Evolutionary conservation across 768 basidiomycete genomes (phyloP).

Genomic region (Tricholoma terreum): DNA sequence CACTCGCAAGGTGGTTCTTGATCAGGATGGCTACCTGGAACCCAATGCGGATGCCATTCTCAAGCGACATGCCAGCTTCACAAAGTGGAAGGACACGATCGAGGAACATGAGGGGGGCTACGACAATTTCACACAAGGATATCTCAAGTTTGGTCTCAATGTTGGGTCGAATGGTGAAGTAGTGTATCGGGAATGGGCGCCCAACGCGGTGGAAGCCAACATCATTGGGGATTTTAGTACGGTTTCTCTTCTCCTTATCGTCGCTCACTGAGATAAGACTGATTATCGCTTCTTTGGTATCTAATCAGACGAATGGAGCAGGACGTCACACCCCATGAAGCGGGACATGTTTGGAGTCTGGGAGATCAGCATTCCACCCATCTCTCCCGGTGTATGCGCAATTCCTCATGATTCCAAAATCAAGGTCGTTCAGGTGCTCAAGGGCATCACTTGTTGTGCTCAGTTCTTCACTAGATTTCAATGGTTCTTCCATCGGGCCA

Average conservation of each 20-base stretch:
- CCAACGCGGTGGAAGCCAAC: slow-evolving; percentile 76
- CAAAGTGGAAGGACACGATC: slow-evolving; percentile 75
- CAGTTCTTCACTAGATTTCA: slow-evolving; percentile 64
- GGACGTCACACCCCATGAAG: slow-evolving; percentile 81
- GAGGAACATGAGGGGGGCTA: slow-evolving; percentile 81
- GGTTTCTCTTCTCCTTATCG: slow-evolving; percentile 31
- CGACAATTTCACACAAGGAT: slow-evolving; percentile 77
- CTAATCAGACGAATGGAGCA: slow-evolving; percentile 78
- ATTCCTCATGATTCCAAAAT: slow-evolving; percentile 95
- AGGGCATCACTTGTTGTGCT: slow-evolving; percentile 1
- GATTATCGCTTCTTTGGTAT: background rate
- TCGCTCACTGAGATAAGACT: background rate
- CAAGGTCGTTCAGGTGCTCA: slow-evolving; percentile 55
- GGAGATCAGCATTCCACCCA: slow-evolving; percentile 76
- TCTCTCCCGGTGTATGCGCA: slow-evolving; percentile 63
- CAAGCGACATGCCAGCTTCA: slow-evolving; percentile 64
- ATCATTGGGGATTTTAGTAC: slow-evolving; percentile 96
- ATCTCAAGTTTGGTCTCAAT: slow-evolving; percentile 76
- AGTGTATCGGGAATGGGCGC: slow-evolving; percentile 94
- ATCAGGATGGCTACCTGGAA: slow-evolving; percentile 71
- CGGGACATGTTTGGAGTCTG: slow-evolving; percentile 86
- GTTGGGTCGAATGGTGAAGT: slow-evolving; percentile 65
- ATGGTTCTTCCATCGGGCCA: slow-evolving; percentile 78
- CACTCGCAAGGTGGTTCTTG: slow-evolving; percentile 54
- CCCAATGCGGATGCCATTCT: slow-evolving; percentile 69